Evolutionary conservation across 768 basidiomycete species (phyloP).

Genomic region (Cubamyces lactineus): DNA sequence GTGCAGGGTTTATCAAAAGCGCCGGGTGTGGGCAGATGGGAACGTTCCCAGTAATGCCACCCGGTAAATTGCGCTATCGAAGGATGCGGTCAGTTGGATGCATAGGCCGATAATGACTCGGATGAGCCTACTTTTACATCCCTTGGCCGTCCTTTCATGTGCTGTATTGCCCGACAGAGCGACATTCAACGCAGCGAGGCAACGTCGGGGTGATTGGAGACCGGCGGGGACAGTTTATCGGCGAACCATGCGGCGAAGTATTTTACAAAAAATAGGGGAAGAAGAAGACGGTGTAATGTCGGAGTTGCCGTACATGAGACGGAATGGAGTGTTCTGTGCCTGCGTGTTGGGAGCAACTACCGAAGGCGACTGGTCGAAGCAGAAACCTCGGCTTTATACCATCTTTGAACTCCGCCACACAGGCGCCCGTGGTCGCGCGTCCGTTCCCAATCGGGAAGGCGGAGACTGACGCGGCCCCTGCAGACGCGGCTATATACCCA

Average conservation of each 20-base stretch:
- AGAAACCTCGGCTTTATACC: conserved; percentile 33
- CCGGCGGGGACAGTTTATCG: conserved; percentile 7
- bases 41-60: conserved; percentile 24
- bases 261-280: conserved; percentile 4
- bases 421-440: conserved; percentile 25
- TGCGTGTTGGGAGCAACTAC: conserved; percentile 8
- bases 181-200: background rate
- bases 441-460: conserved; percentile 13
- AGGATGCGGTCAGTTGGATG: conserved; percentile 14
- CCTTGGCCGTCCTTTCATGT: background rate
- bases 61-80: conserved; percentile 22
- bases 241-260: background rate
- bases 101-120: conserved; percentile 16
- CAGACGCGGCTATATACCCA: conserved; percentile 28
- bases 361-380: conserved; percentile 15
- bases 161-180: background rate
- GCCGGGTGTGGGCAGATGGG: conserved; percentile 12
- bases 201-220: background rate
- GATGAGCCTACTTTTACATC: background rate
- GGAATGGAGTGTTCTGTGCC: conserved; percentile 12
- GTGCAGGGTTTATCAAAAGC: conserved; percentile 19
- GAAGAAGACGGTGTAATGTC: conserved; percentile 20
- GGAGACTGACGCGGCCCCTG: conserved; percentile 34
- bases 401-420: conserved; percentile 31
- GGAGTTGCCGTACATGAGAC: conserved; percentile 4